Base-by-base conservation (phyloP, 208 protist species). In the Leptomonas pyrrhocoris region DNA sequence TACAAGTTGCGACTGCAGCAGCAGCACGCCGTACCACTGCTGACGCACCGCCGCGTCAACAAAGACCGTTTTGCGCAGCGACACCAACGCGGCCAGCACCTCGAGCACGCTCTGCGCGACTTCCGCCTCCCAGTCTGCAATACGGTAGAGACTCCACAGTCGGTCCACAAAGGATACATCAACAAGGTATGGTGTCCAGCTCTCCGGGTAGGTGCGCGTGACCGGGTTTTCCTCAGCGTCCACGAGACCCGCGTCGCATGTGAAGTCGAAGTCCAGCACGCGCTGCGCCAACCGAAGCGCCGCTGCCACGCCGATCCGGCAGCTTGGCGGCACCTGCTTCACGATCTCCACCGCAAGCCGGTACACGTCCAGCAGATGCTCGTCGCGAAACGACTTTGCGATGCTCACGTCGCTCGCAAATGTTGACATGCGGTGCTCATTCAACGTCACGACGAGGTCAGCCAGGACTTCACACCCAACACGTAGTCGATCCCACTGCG, bases 1-100 rank as follows among this genome's bases (percentile, higher is more conserved):
- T 25, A 88, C 70, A 0, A 80, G 59, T 18, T 86, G 66, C 19
- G 82, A 87, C 56, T 86, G 79, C 69, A 73, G 65, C 48, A 93
- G 71, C 18, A 81, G 69, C 11, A 67, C 57, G n/a, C 49, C 58
- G 38, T 85, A 56, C 87, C 87, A 89, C 61, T 56, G 36, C 25
- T 28, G 51, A 16, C 79, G 58, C 61, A 76, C 28, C 9, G 25
- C 61, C 19, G 21, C 49, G 40, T 76, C 69, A 1, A 55, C 21
- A 53, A 84, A 88, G 13, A 65, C 19, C 0, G 65, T 15, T 55
- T 71, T 72, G 46, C 38, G 73, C 31, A 78, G 51, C 13, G 55
- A 62, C 21, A 78, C 58, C 9, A 77, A 31, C 19, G 58, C 61
- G 18, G 58, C 50, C 30, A 72, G 34, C 23, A 68, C 73, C 58